Evolutionary conservation across 495 filamentous ascomycete genomes (phyloP), one percentile per base, ranked within the genome.

Genomic region (Hapsidospora chrysogenum): DNA sequence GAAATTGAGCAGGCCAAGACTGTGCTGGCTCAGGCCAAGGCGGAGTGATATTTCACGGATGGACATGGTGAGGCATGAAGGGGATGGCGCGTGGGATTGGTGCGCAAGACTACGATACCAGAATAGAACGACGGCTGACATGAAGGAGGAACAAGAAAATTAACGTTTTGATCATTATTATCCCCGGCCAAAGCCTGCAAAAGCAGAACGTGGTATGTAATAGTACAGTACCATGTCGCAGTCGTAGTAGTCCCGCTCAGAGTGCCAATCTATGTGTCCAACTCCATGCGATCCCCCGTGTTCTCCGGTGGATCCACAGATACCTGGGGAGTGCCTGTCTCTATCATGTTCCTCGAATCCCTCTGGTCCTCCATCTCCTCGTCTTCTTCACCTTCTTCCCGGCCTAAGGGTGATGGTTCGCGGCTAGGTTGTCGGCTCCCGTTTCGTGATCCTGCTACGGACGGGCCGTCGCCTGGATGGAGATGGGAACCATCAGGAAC

Each of bases 271-370:
- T 33, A 33, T 9, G 43, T 42, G 17, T 39, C 41, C 22, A 43
- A 38, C 15, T 87, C 81, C 81, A 85, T 85, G 39, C 60, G 66
- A 46, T 82, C 76, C 3, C 52, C 61, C 35, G 46, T 45, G 8
- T 39, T 49, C 15, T 42, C 46, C 1, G 65, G 62, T 25, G 66
- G 66, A 14, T 72, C 65, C 11, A 74, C 53, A 22, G 55, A 58
- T 19, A 71, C 65, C 37, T 51, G 52, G 15, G 64, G 65, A 17
- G 54, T 56, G 60, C 40, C 68, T 26, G 23, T 11, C 55, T 49
- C 70, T 14, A 43, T 38, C 51, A 30, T 63, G 56, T 29, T 60
- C 47, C 33, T 63, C 50, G 44, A 60, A 8, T 57, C 56, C 27
- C 50, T 42, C 11, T 33, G 37, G 40, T 59, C 52, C 8, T 25